Evolutionary conservation across 208 protist species (phyloP).

Genomic region (Naegleria lovaniensis): DNA sequence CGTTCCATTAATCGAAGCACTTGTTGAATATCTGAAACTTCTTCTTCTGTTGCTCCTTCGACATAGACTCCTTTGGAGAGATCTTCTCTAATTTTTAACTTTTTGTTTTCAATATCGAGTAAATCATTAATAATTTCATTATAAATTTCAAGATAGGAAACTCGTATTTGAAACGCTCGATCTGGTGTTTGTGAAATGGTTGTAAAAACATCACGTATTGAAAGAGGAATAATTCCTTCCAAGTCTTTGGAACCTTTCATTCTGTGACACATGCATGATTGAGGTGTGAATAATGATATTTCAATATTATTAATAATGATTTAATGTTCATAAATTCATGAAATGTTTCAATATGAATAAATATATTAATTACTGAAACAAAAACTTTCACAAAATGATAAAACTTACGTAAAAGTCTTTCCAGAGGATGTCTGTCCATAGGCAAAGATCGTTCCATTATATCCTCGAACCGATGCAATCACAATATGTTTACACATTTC

Average conservation of each 20-base stretch:
- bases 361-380: too few species aligned
- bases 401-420: constrained; percentile 53
- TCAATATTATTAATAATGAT: too few species aligned
- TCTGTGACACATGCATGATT: constrained; percentile 44
- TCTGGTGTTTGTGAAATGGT: constrained; percentile 15
- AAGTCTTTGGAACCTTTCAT: constrained; percentile 52
- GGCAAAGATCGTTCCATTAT: constrained; percentile 71
- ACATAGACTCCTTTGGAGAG: constrained; percentile 20
- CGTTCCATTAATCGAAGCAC: constrained; percentile 54
- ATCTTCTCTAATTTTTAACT: constrained; percentile 23
- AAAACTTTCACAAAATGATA: neutral
- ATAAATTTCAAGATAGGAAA: constrained; percentile 40
- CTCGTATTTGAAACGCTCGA: constrained; percentile 22
- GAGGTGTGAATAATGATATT: too few species aligned
- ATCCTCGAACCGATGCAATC: constrained; percentile 47
- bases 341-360: too few species aligned
- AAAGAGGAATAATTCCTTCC: constrained; percentile 26
- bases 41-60: constrained; percentile 32
- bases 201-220: constrained; percentile 33
- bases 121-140: constrained; percentile 43
- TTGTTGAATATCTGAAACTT: constrained; percentile 54
- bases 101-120: neutral
- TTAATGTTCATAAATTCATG: too few species aligned
- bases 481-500: constrained; percentile 11
- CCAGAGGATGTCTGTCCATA: constrained; percentile 75